Conservation (phyloP, 768 basidiomycete species). For the Suillus tomentosus region DNA sequence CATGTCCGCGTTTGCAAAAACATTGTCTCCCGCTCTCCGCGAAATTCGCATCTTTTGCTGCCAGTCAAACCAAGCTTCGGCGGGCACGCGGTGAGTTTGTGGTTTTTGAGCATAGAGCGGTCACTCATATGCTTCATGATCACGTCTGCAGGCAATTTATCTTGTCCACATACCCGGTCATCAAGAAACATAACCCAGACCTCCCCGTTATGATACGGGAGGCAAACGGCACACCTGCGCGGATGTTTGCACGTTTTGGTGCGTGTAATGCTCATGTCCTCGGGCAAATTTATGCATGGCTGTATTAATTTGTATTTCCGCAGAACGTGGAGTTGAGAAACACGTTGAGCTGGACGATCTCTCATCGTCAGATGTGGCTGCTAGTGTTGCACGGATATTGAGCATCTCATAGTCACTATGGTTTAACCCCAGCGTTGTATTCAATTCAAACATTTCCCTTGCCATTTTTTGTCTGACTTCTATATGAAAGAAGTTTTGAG, state of each 20-base stretch:
- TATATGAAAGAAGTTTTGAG: not conserved
- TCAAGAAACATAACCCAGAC: conserved; percentile 85
- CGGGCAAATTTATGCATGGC: conserved; percentile 14
- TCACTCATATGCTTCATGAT: conserved; percentile 5
- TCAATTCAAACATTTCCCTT: conserved; percentile 7
- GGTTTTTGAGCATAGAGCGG: not conserved
- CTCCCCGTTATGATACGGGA: conserved; percentile 83
- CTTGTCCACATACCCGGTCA: conserved; percentile 65
- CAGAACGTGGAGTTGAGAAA: conserved; percentile 80
- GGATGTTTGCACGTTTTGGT: conserved; percentile 88
- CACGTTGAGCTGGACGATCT: conserved; percentile 81
- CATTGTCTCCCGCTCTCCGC: conserved; percentile 73
- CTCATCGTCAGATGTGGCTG: conserved; percentile 68
- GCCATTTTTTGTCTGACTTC: not conserved
- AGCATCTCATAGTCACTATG: conserved; percentile 25
- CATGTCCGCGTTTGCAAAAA: conserved; percentile 70
- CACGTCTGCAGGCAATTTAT: conserved; percentile 70
- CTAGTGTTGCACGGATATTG: conserved; percentile 67
- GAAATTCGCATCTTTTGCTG: conserved; percentile 83
- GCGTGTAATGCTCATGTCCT: conserved; percentile 35
- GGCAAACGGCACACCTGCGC: conserved; percentile 76
- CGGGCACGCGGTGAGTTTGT: conserved; percentile 68
- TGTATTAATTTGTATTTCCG: conserved; percentile 20
- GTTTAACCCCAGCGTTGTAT: conserved; percentile 4
- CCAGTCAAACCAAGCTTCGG: conserved; percentile 73